Conservation (phyloP, 768 basidiomycete genomes). For the Rhizopogon sp. region DNA sequence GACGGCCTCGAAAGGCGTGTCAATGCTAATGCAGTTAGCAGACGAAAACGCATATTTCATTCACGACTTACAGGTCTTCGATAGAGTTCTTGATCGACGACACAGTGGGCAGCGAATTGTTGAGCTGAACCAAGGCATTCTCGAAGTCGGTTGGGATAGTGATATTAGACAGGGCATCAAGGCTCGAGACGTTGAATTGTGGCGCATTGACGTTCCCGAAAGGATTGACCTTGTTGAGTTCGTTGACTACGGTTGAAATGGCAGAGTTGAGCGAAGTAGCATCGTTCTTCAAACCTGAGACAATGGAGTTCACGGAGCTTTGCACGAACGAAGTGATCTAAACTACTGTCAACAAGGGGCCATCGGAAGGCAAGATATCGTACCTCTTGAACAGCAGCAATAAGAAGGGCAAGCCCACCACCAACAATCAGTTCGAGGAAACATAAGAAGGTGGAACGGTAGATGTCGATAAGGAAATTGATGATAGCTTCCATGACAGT, state of each 20-base stretch:
- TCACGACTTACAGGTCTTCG: conserved; percentile 56
- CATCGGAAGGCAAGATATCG: conserved; percentile 15
- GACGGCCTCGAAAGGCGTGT: conserved; percentile 82
- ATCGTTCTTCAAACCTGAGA: conserved; percentile 70
- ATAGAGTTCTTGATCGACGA: conserved; percentile 66
- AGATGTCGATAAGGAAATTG: conserved; percentile 89
- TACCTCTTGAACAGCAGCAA: conserved; percentile 81
- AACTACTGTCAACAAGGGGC: conserved; percentile 7
- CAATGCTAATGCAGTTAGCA: conserved; percentile 43
- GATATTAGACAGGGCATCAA: conserved; percentile 71
- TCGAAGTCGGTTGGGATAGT: conserved; percentile 76
- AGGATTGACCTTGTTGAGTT: conserved; percentile 73
- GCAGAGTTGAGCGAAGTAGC: conserved; percentile 63
- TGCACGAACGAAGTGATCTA: conserved; percentile 73
- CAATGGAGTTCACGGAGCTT: conserved; percentile 50
- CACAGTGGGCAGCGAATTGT: conserved; percentile 75
- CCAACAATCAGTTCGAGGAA: conserved; percentile 87
- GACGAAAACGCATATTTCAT: background rate
- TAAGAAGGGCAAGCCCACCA: conserved; percentile 74
- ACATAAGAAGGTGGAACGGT: conserved; percentile 91
- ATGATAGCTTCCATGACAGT: conserved; percentile 85
- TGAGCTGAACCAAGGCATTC: conserved; percentile 68
- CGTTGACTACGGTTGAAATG: conserved; percentile 58
- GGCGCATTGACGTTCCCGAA: conserved; percentile 66
- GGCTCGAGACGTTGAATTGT: conserved; percentile 68